phyloP scores from a whole-genome alignment of 139 green algal genomes.

The Cymbomonas tetramitiformis region DNA sequence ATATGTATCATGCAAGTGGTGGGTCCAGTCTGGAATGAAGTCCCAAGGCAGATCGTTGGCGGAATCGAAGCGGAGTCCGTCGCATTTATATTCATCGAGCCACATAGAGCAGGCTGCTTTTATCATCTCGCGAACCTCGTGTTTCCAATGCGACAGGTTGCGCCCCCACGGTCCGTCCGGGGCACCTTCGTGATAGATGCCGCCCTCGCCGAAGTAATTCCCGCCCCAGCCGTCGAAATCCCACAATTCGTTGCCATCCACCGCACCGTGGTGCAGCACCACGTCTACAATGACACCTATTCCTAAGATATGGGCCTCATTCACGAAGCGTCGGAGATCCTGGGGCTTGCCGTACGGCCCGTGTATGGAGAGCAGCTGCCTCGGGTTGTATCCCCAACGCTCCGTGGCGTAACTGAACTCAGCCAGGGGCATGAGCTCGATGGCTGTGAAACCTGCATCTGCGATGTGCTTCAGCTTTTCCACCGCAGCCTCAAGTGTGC shows the following conservation, averaged over 20 bases:
- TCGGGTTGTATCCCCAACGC: constrained; percentile 54
- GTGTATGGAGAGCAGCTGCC: constrained; percentile 35
- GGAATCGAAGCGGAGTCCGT: constrained; percentile 50
- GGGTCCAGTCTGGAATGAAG: too few relatives aligned
- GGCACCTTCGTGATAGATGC: constrained; percentile 49
- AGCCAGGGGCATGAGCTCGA: constrained; percentile 44
- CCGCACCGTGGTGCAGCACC: constrained; percentile 47
- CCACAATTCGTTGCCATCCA: constrained; percentile 34
- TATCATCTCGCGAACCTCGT: constrained; percentile 34
- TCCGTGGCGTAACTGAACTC: constrained; percentile 31
- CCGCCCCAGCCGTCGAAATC: constrained; percentile 43
- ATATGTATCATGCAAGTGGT: too few relatives aligned
- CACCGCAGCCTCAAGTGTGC: constrained; percentile 7
- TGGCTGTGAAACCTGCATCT: constrained; percentile 24
- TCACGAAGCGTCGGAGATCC: constrained; percentile 43
- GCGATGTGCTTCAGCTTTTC: constrained; percentile 26
- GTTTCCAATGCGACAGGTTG: constrained; percentile 43
- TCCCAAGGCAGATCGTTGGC: constrained; percentile 45
- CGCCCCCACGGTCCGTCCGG: constrained; percentile 43
- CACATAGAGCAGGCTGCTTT: constrained; percentile 16
- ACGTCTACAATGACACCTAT: constrained; percentile 52
- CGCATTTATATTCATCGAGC: constrained; percentile 32
- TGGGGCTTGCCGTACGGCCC: constrained; percentile 33
- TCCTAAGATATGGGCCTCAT: constrained; percentile 27
- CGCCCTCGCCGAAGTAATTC: constrained; percentile 30